Percentiles rank a stretch among this genome's conserved stretches.
phyloP scores from a whole-genome alignment of 2,329 filamentous ascomycete genomes.

The Colletotrichum tanaceti region DNA sequence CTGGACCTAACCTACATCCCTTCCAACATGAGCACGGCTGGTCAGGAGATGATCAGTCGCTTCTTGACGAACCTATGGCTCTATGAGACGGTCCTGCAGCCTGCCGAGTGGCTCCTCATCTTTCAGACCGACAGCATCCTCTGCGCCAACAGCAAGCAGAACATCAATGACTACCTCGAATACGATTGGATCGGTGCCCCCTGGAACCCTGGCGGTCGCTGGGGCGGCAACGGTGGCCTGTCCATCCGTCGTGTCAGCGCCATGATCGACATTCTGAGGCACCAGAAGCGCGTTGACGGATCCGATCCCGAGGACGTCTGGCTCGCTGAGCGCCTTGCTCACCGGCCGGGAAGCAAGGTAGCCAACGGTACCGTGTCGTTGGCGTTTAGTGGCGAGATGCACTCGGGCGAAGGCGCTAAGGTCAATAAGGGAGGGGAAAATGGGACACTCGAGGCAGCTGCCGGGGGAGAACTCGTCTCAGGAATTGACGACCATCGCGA shows the following conservation, averaged over 20 bases:
- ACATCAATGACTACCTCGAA: slow-evolving; percentile 62
- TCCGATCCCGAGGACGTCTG: slow-evolving; percentile 67
- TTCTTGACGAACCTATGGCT: slow-evolving; percentile 65
- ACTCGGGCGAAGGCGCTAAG: slow-evolving; percentile 49
- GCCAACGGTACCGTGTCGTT: slow-evolving; percentile 63
- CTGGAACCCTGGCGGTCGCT: slow-evolving; percentile 56
- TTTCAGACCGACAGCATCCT: slow-evolving; percentile 68
- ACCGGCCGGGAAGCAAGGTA: slow-evolving; percentile 59
- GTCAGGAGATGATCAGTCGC: slow-evolving; percentile 63
- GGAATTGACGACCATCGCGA: slow-evolving; percentile 63
- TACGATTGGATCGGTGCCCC: slow-evolving; percentile 67
- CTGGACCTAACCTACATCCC: slow-evolving; percentile 65
- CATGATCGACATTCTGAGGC: slow-evolving; percentile 63
- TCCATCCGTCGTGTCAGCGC: slow-evolving; percentile 64
- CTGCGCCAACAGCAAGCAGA: slow-evolving; percentile 62
- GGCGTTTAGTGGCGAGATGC: slow-evolving; percentile 63
- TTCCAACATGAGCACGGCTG: slow-evolving; percentile 61
- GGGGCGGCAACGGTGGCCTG: slow-evolving; percentile 64
- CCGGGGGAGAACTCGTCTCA: slow-evolving; percentile 50
- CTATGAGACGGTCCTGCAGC: slow-evolving; percentile 60
- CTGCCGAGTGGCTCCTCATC: slow-evolving; percentile 65
- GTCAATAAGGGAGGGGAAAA: slow-evolving; percentile 43
- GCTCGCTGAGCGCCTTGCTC: slow-evolving; percentile 64
- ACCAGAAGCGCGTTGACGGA: slow-evolving; percentile 57
- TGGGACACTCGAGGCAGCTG: slow-evolving; percentile 46